Percentiles rank a stretch among this genome's conserved stretches.
Evolutionary conservation across 2,329 filamentous ascomycete genomes (phyloP).

Genomic region (Ceratocystis diversiconidia): DNA sequence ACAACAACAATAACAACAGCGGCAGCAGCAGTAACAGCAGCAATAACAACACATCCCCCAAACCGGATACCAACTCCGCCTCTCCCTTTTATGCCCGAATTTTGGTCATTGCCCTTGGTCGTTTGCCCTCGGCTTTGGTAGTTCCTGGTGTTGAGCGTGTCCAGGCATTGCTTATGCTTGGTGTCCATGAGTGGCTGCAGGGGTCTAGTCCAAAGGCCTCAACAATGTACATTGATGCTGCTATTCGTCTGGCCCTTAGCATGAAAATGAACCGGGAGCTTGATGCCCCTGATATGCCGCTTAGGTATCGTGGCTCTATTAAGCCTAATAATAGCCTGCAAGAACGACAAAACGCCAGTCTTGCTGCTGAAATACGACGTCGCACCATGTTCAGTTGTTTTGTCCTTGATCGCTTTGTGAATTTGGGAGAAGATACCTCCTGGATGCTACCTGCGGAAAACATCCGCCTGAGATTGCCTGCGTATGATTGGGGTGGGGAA

Average conservation of each 20-base stretch:
- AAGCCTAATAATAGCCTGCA: slow-evolving; percentile 11
- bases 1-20: background rate
- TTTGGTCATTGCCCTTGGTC: slow-evolving; percentile 38
- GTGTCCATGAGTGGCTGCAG: slow-evolving; percentile 57
- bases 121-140: slow-evolving; percentile 34
- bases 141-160: slow-evolving; percentile 46
- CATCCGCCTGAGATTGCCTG: slow-evolving; percentile 6
- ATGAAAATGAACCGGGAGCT: slow-evolving; percentile 29
- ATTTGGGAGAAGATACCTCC: slow-evolving; percentile 40
- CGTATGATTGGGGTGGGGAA: slow-evolving; percentile 30
- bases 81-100: slow-evolving; percentile 52
- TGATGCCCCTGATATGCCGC: background rate
- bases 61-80: slow-evolving; percentile 38
- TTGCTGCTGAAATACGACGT: slow-evolving; percentile 48
- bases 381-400: slow-evolving; percentile 65
- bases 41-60: background rate
- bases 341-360: slow-evolving; percentile 20
- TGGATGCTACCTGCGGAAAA: slow-evolving; percentile 14
- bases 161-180: slow-evolving; percentile 56
- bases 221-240: slow-evolving; percentile 46
- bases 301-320: background rate
- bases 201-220: slow-evolving; percentile 38
- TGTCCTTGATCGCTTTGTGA: slow-evolving; percentile 55
- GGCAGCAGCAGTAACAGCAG: background rate
- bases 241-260: slow-evolving; percentile 48